Conservation (phyloP, 1,139 yeast genomes). For the Saccharomyces hybrid region DNA sequence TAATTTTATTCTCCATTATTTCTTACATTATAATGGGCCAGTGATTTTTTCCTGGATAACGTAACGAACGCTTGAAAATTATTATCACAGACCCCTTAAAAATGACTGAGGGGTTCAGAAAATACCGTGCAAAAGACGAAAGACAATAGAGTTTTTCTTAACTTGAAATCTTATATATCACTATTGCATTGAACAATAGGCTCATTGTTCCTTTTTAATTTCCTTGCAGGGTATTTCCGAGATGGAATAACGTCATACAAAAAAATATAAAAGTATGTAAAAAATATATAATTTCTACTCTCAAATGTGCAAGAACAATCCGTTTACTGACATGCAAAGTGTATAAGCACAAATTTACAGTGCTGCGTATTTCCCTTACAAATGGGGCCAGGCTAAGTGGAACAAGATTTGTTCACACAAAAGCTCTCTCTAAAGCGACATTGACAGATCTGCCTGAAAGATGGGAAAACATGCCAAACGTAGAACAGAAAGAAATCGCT, state of each 20-base stretch:
- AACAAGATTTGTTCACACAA: slow-evolving; percentile 40
- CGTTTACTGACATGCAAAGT: background rate
- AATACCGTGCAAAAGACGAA: background rate
- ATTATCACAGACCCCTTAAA: background rate
- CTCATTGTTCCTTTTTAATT: background rate
- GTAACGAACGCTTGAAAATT: no score
- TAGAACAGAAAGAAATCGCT: slow-evolving; percentile 83
- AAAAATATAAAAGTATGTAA: background rate
- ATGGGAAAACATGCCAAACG: slow-evolving; percentile 85
- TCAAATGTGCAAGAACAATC: background rate
- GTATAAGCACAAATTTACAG: slow-evolving; percentile 1
- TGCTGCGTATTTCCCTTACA: slow-evolving; percentile 15
- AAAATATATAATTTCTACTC: background rate
- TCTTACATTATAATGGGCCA: no score
- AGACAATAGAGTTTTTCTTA: background rate
- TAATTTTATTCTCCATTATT: no score
- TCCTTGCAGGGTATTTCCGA: background rate
- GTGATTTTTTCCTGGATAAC: no score
- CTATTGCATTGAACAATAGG: background rate
- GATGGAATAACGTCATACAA: background rate
- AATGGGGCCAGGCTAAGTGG: slow-evolving; percentile 31
- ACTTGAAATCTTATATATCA: background rate
- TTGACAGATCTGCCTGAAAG: slow-evolving; percentile 79
- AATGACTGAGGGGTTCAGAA: background rate
- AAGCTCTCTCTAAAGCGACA: slow-evolving; percentile 78